Evolutionary conservation across 305 asterid species (phyloP), one percentile per base, ranked within the genome.

Genomic region (Fraxinus xanthoxyloides): DNA sequence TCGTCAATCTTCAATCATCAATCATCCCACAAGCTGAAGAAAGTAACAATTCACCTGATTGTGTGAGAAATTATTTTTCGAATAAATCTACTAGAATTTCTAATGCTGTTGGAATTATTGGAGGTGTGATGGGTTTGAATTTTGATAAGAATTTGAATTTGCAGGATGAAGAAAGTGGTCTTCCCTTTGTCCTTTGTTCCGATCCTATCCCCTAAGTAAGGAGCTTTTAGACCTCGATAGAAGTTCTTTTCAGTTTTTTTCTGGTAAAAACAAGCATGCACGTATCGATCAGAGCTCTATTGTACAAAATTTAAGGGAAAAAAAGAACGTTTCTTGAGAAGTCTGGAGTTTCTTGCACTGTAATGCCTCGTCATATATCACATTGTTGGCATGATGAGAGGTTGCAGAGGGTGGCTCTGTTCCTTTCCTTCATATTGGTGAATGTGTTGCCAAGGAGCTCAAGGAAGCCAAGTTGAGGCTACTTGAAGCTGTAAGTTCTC

Each of bases 331-430:
- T 90, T 85, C 89, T 94, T 31, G 98, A 92, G 89, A 86, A 88
- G 6, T 82, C 91, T 9, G 94, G 94, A 65, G 95, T 86, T 31
- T 75, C 86, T 17, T 92, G 96, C 84, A 83, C 90, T 72, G 96
- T 84, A 79, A 91, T 91, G 92, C 97, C 98, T 13, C 91, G 97
- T 73, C 85, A 93, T 81, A 23, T 89, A 61, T 88, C 90, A 8
- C 92, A 93, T 84, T 83, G 84, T 43, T 93, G 95, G 97, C 80
- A 92, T 69, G 90, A 88, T 72, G 91, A 92, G 91, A 92, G 85
- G 87, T 90, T 63, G 81, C 82, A 26, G 87, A 88, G 48, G 97
- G 94, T 35, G 87, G 93, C 80, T 86, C 93, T 76, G 85, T 85
- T 36, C 87, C 87, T 46, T 40, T 85, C 81, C 86, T 84, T 7